Percentiles rank a stretch among this genome's conserved stretches.
These are phyloP conservation scores for Aspergillus japonicus DNA, from an alignment of 2,329 filamentous ascomycete genomes.

Conservation along the genomic window DNA sequence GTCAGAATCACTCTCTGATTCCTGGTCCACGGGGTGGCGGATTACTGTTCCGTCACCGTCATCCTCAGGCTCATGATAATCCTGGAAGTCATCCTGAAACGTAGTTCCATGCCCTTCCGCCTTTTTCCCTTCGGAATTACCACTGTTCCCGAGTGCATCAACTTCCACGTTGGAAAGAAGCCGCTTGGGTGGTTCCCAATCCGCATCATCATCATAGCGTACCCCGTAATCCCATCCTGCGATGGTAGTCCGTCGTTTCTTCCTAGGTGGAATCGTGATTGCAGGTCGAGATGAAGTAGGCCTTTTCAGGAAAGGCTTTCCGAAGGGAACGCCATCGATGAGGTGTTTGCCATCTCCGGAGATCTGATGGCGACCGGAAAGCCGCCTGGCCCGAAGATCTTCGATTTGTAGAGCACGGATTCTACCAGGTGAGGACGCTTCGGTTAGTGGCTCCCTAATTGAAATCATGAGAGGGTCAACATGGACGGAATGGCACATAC, in stretches of 20 bases:
- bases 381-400: constrained; percentile 69
- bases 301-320: constrained; percentile 65
- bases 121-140: constrained; percentile 18
- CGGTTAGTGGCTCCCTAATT: neutral
- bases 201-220: constrained; percentile 31
- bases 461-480: neutral
- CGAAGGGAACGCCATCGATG: constrained; percentile 82
- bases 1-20: constrained; percentile 31
- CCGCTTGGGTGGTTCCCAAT: constrained; percentile 30
- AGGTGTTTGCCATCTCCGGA: constrained; percentile 74
- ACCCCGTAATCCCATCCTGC: constrained; percentile 28
- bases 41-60: constrained; percentile 39
- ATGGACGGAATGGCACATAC: constrained; percentile 50
- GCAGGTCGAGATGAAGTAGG: constrained; percentile 61
- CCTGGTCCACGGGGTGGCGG: constrained; percentile 30
- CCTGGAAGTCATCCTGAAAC: constrained; percentile 28
- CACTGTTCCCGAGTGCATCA: constrained; percentile 20
- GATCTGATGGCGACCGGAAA: constrained; percentile 80
- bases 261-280: constrained; percentile 71
- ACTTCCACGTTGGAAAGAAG: constrained; percentile 24
- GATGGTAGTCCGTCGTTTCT: constrained; percentile 54
- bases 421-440: constrained; percentile 42
- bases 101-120: constrained; percentile 32
- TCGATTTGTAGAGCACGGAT: constrained; percentile 75
- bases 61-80: constrained; percentile 23